Conservation (phyloP, 2,329 filamentous ascomycete genomes). For the Microascus cirrosus region DNA sequence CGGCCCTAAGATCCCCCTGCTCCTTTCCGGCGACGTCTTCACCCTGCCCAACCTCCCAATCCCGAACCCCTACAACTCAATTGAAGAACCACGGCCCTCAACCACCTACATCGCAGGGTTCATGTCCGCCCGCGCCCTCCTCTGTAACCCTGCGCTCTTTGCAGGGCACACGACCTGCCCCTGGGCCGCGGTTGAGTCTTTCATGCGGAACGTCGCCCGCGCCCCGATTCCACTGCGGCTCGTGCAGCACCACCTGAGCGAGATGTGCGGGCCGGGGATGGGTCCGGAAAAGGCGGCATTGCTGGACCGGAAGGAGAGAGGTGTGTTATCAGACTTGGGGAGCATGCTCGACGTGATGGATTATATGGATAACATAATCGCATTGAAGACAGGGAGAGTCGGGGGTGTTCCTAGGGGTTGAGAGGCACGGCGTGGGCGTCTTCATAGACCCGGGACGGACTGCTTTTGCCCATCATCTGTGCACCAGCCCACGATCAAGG, state of each 20-base stretch:
- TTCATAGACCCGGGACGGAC: background rate
- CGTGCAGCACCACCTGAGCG: conserved; percentile 52
- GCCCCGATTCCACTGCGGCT: conserved; percentile 53
- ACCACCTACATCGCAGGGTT: conserved; percentile 47
- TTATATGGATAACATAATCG: conserved; percentile 42
- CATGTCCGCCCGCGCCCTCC: conserved; percentile 59
- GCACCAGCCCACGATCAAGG: background rate
- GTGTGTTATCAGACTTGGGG: conserved; percentile 32
- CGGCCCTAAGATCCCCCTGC: conserved; percentile 44
- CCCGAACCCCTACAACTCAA: conserved; percentile 13
- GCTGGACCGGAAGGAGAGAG: conserved; percentile 45
- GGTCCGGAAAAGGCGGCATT: conserved; percentile 38
- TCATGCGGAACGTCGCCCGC: conserved; percentile 46
- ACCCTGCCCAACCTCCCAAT: conserved; percentile 37
- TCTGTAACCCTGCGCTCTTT: conserved; percentile 58
- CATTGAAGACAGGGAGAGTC: conserved; percentile 10
- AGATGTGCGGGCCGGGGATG: conserved; percentile 54
- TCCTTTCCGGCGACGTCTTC: conserved; percentile 62
- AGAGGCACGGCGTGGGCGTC: background rate
- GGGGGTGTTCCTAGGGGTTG: background rate
- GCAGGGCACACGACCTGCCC: conserved; percentile 44
- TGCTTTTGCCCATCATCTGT: background rate
- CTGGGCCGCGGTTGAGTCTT: conserved; percentile 51
- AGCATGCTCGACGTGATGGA: conserved; percentile 50
- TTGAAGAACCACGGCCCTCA: conserved; percentile 16